Evolutionary conservation across 2,329 filamentous ascomycete genomes (phyloP).

Genomic region (Ophiostoma quercus): DNA sequence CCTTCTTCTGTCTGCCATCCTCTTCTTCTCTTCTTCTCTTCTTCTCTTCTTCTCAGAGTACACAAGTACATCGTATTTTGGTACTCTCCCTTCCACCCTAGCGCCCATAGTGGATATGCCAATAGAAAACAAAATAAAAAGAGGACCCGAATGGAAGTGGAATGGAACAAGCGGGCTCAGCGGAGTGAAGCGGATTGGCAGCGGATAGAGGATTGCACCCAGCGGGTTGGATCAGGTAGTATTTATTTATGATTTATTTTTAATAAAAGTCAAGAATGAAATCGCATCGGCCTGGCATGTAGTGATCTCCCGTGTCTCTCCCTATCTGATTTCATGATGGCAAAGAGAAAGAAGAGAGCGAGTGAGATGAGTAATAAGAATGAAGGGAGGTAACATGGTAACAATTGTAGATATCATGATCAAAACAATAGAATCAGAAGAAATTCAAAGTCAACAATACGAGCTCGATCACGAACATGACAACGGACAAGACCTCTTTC

Average conservation of each 20-base stretch:
- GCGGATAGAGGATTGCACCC: slow-evolving; percentile 4
- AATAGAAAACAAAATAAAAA: slow-evolving; percentile 16
- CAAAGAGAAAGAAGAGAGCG: not conserved
- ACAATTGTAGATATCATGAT: not conserved
- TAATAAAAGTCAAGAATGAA: not conserved
- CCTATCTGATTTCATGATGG: not conserved
- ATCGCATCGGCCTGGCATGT: slow-evolving; percentile 2
- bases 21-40: not conserved
- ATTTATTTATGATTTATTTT: not conserved
- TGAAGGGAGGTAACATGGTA: not conserved
- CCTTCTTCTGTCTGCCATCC: not conserved
- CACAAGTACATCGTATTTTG: no score
- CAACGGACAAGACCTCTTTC: not conserved
- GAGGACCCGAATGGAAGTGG: slow-evolving; percentile 6
- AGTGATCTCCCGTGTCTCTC: slow-evolving; percentile 11
- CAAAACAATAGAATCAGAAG: not conserved
- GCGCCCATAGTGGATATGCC: not conserved
- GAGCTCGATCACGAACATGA: not conserved
- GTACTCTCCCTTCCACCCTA: not conserved
- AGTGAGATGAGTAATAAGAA: not conserved
- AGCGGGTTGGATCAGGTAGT: not conserved
- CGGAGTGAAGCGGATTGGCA: not conserved
- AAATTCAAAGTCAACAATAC: not conserved
- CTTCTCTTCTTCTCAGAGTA: not conserved
- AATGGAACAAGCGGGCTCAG: slow-evolving; percentile 12